Base-by-base conservation (phyloP, 2,329 filamentous ascomycete genomes). In the Penicillium sp. region DNA sequence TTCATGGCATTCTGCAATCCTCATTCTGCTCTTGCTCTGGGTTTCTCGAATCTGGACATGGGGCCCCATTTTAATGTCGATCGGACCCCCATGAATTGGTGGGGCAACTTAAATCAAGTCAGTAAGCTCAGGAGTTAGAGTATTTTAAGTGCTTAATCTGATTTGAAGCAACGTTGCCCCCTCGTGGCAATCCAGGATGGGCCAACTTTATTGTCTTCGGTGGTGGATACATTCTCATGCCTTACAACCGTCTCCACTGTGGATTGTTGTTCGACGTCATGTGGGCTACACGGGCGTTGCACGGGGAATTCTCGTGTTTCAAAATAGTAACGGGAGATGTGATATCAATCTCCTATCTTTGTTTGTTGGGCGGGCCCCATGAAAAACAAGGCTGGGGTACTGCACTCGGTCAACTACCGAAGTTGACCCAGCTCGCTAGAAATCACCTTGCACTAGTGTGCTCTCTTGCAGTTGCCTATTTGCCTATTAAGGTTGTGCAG, bases 41-140 rank as follows among this genome's bases (percentile, higher is more conserved):
- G 23, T 25, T 25, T 25, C 23, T 25, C 3, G 3, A 25, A 6
- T 25, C 23, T 3, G n/a, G 35, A 31, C 23, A 12, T 44, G 40
- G 49, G 27, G 27, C n/a, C 41, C 49, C 43, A 37, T 5, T 22
- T 33, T 51, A 26, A 42, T n/a, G 40, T 14, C 41, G 11, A 35
- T 25, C 27, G 44, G 43, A 23, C 12, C 31, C n/a, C 48, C 48
- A 15, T 20, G 37, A 29, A 40, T 26, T 29, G 15, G 52, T 55
- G 52, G 55, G 55, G 44, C 55, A 55, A 46, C 52, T 42, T 27
- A 46, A 51, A 48, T 51, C 53, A 51, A 56, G 33, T 54, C 51
- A 45, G 29, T 31, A 43, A 37, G 33, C n/a, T 37, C 33, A 37
- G 33, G 33, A 37, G 33, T 37, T 37, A 37, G 15, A 37, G 33